Percentiles rank a stretch among this genome's conserved stretches.
phyloP scores from a whole-genome alignment of 208 protist genomes.

The Borovskyia barvae region DNA sequence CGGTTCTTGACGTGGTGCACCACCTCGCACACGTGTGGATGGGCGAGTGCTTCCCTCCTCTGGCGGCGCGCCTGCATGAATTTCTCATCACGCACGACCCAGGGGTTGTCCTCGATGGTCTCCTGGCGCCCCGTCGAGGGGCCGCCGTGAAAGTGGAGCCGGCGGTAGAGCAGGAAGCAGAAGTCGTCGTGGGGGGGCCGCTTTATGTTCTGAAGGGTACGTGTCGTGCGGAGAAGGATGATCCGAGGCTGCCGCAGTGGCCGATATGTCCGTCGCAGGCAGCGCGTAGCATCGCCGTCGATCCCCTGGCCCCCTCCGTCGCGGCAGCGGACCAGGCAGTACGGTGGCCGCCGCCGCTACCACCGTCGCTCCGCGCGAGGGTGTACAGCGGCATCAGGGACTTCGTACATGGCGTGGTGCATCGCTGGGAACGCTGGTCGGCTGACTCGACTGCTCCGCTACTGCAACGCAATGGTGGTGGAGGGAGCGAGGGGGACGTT shows the following conservation, averaged over 20 bases:
- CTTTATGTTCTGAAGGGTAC: background rate
- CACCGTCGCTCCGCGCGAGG: background rate
- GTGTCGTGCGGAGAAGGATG: background rate
- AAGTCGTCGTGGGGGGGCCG: no score
- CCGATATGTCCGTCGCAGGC: no score
- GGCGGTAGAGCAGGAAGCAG: no score
- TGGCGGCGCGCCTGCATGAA: conserved; percentile 6
- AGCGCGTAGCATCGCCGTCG: no score
- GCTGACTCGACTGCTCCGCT: background rate
- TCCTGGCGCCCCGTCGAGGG: no score
- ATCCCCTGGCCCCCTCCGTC: no score
- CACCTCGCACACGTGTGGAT: conserved; percentile 23
- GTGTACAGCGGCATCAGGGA: conserved; percentile 5
- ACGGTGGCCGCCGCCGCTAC: background rate
- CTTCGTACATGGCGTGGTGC: conserved; percentile 16
- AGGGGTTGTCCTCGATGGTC: conserved; percentile 15
- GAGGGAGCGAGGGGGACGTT: no score
- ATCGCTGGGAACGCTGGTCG: conserved; percentile 19
- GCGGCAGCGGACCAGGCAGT: background rate
- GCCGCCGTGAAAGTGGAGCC: no score
- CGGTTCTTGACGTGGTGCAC: conserved; percentile 29
- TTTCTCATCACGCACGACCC: conserved; percentile 18
- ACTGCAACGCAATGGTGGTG: no score
- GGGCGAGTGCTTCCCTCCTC: conserved; percentile 16
- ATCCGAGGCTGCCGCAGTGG: background rate